Evolutionary conservation across 176 grass and related monocot genomes (phyloP), one percentile per base, ranked within the genome.

Genomic region (Cymbopogon citratus): DNA sequence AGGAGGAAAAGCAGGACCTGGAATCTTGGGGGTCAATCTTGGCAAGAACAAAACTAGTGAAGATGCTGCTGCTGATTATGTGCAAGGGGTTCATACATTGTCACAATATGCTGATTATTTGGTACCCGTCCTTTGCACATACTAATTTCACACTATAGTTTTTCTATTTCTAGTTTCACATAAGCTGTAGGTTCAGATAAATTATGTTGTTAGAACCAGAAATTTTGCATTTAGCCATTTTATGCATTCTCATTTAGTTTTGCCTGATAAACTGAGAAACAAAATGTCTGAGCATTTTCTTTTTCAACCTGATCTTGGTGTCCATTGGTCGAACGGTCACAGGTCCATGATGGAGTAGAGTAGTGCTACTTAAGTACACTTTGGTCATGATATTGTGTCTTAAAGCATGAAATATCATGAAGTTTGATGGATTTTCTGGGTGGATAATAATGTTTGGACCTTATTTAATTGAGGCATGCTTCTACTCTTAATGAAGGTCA

Each of bases 41-140:
- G 96, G 96, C 54, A 99, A 99, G 85, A 99, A 99, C 81, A 99
- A 99, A 83, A 90, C 80, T 72, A 99, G 85, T 78, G 92, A 95
- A 90, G 96, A 99, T 89, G 93, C 93, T 41, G 78, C 91, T 83
- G 87, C 92, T 84, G 96, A 99, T 76, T 99, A 95, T 14, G 93
- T 99, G 61, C 93, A 99, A 93, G 96, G 96, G 79, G 87, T 99
- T 80, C 96, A 99, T 93, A 95, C 91, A 11, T 90, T 99, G 76
- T 99, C 96, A 15, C 96, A 99, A 40, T 99, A 99, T 91, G 96
- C 93, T 66, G 93, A 99, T 84, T 99, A 99, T 86, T 76, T 99
- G 93, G 96, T 99, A 89, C 80, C 24, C 64, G 34, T 83, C 60
- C 41, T 86, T 77, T 48, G 35, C 4, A 9, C 29, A 66, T 73